phyloP scores from a whole-genome alignment of 176 grass and related monocot species.

The Eragrostis nindensis region DNA sequence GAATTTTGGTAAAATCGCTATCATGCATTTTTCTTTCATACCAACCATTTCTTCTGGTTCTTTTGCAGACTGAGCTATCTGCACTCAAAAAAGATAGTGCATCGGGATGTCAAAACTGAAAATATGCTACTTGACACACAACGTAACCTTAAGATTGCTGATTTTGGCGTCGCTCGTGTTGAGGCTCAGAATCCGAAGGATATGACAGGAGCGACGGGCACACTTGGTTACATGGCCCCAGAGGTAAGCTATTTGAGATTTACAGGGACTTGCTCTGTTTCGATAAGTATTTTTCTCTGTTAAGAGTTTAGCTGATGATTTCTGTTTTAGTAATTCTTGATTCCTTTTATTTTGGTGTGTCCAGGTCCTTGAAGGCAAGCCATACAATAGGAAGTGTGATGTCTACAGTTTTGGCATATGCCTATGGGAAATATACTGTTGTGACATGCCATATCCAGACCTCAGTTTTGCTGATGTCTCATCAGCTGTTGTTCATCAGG shows the following conservation, averaged over 20 bases:
- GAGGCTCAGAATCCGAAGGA: constrained; percentile 82
- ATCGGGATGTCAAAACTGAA: constrained; percentile 82
- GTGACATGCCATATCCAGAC: constrained; percentile 82
- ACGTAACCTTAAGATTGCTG: constrained; percentile 80
- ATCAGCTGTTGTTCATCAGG: constrained; percentile 74
- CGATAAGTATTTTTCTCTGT: neutral
- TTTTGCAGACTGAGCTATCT: constrained; percentile 70
- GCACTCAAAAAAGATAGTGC: constrained; percentile 70
- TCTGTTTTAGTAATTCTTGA: neutral
- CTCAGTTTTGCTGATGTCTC: constrained; percentile 78
- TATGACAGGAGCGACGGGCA: constrained; percentile 90
- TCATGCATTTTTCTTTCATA: neutral
- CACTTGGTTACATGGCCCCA: constrained; percentile 91
- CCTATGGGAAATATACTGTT: constrained; percentile 87
- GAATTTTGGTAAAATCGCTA: neutral
- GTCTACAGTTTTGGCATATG: constrained; percentile 82
- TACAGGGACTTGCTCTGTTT: neutral
- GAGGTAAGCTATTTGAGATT: constrained; percentile 52
- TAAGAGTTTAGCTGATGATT: neutral
- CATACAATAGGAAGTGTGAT: constrained; percentile 80
- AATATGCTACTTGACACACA: constrained; percentile 80
- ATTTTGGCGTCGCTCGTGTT: constrained; percentile 88
- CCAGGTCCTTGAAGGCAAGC: constrained; percentile 79
- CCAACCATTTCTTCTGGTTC: neutral
- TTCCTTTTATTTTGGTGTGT: neutral